Base-by-base conservation (phyloP, 352 stramenopile species). In the Pythium utonaiense region DNA sequence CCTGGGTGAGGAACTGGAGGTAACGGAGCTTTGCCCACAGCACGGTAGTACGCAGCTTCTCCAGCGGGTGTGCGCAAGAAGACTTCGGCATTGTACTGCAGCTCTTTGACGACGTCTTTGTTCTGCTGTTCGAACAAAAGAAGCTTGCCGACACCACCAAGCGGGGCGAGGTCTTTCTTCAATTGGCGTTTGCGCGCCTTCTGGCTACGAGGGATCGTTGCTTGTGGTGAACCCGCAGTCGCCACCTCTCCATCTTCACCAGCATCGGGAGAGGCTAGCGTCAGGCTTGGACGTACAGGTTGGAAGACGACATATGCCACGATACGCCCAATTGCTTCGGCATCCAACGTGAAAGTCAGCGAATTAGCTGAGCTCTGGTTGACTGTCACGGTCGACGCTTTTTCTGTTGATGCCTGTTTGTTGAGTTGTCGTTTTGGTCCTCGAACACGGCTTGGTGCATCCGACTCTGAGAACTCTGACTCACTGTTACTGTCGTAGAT, bases 81-180 rank as follows among this genome's bases (percentile, higher is more conserved):
- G 3, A 95, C 80, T 57, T 96, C 87, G 1, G 85, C 86, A 44
- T 86, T 91, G 63, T 93, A 96, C 61, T 95, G 83, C 10, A 96
- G 67, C 57, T 96, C 87, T 62, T 96, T 96, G 53, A 96, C 70
- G n/a, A 96, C 81, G 38, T 96, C 87, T 60, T 95, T 94, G 71
- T 95, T 96, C 49, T 95, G 84, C 56, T 95, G 87, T 53, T 95
- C 86, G 57, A 88, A 96, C 3, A 96, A 61, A n/a, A 94, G 51
- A 44, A 96, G 83, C 36, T 95, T 95, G 16, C 87, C 85, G 14
- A 87, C 70, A 5, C 86, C 85, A 44, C 82, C 70, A 25, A 89
- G 62, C 22, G 85, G 83, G 38, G 77, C 81, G 8, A 84, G 73
- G 57, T 92, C 79, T n/a, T 79, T 79, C 25, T 80, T 75, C n/a